These are phyloP conservation scores for Lipomyces kockii DNA, from an alignment of 805 yeast species.

Conservation along the genomic window DNA sequence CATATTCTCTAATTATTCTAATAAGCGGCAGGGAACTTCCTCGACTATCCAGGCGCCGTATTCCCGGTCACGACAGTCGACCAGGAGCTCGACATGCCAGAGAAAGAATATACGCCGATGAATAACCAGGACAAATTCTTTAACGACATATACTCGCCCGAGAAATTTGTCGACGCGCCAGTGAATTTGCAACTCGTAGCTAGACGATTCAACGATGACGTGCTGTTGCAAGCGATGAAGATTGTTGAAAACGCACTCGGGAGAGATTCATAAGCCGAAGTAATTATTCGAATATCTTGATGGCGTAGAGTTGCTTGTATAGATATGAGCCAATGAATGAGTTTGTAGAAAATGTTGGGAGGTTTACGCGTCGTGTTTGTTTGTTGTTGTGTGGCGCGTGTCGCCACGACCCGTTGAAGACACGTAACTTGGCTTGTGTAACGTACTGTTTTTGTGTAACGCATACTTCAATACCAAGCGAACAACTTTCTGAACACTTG, in stretches of 20 bases:
- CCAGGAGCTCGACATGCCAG: conserved; percentile 33
- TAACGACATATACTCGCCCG: conserved; percentile 39
- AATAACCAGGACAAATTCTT: conserved; percentile 38
- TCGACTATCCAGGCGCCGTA: conserved; percentile 67
- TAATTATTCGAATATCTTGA: not conserved
- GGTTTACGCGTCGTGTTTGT: not conserved
- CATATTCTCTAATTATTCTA: not conserved
- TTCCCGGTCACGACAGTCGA: conserved; percentile 40
- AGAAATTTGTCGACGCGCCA: conserved; percentile 39
- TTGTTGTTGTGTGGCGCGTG: not conserved
- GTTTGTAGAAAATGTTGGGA: not conserved
- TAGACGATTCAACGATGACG: conserved; percentile 42
- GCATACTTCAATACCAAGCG: not conserved
- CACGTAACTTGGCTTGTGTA: not conserved
- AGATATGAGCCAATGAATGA: not conserved
- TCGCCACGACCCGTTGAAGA: not conserved
- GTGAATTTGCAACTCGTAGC: conserved; percentile 39
- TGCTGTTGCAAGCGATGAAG: conserved; percentile 46
- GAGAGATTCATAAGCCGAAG: conserved; percentile 17
- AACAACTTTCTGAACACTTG: too few relatives aligned
- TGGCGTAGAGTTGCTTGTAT: not conserved
- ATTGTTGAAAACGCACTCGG: conserved; percentile 33
- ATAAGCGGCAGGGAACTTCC: conserved; percentile 54
- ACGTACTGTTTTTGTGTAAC: not conserved
- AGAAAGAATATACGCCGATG: conserved; percentile 35